Evolutionary conservation across 1,139 yeast species (phyloP), one percentile per base, ranked within the genome.

Genomic region (Maudiozyma humilis): DNA sequence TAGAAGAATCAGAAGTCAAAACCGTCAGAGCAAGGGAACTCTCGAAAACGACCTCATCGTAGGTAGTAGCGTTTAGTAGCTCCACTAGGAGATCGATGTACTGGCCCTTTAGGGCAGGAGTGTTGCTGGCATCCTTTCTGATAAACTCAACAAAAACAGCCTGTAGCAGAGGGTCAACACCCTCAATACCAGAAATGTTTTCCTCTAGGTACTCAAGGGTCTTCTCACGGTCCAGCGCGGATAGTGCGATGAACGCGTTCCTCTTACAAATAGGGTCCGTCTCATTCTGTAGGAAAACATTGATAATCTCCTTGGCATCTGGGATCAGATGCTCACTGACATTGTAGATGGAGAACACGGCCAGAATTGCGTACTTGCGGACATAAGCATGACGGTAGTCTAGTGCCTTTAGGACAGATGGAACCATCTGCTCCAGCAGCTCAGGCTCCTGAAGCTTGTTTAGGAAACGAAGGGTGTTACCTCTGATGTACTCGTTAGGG

Each of bases 301-400:
- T 72, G 54, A 91, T 74, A 52, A 89, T 73, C 54, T 86, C 95
- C 45, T 89, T 83, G 16, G 97, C 96, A 68, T 93, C 98, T 6
- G 98, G 98, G 43, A 88, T 77, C 63, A 93, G 76, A 64, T 85
- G 93, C 38, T 82, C 85, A 38, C 93, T 80, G 35, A 87, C 93
- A 59, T 79, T 75, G 64, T 76, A 83, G 56, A 93, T 86, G 25
- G 95, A 80, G 59, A 76, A 78, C 49, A 91, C 79, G 33, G 97
- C 95, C 65, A 91, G 82, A 32, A 88, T 91, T 8, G 98, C 98
- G 63, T 93, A 91, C 66, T 93, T 93, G 63, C 99, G 81, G 49
- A 93, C 98, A 62, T 93, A 93, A 8, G 98, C 95, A 65, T 91
- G 97, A 56, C 98, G 84, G 66, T 93, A 96, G 54, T 85, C 95